Evolutionary conservation across 805 yeast genomes (phyloP), one percentile per base, ranked within the genome.

Genomic region (Candida krabiensis): DNA sequence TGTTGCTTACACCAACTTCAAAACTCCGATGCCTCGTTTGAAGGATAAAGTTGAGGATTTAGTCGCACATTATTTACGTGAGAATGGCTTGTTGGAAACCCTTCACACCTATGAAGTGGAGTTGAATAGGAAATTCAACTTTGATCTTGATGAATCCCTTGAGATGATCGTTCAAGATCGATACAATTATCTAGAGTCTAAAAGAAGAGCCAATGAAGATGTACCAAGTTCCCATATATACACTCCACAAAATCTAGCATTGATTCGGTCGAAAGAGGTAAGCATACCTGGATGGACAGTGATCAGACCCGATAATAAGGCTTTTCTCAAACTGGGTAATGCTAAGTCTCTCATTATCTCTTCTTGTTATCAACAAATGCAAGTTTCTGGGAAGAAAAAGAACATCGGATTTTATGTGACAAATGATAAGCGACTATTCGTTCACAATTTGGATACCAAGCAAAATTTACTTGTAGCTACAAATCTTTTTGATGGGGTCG

Each of bases 31-130:
- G n/a, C n/a, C n/a, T n/a, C n/a, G n/a, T n/a, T n/a, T n/a, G n/a
- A n/a, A n/a, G n/a, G n/a, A n/a, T n/a, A 44, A 47, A 28, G 38
- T 49, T 9, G 45, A 59, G 33, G 49, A 63, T 2, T 56, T 82
- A 22, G 66, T 84, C 9, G 88, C 86, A 0, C 77, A 79, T 21
- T 83, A 75, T 46, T 66, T 84, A n/a, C 56, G 67, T 19, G 61
- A 68, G n/a, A 67, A 77, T 19, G 75, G 77, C 1, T 70, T 68
- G 32, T 43, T 38, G 1, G 63, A 61, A 0, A 75, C 90, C 0
- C 57, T 81, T 11, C 52, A 58, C n/a, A 50, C 63, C 2, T 75
- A 82, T 33, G 73, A 79, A 45, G 43, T 49, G 12, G 81, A 77
- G 39, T 52, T 66, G 31, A 73, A 76, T 9, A 57, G 43, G 29